Base-by-base conservation (phyloP, 768 basidiomycete genomes). In the Mycena vitilis region DNA sequence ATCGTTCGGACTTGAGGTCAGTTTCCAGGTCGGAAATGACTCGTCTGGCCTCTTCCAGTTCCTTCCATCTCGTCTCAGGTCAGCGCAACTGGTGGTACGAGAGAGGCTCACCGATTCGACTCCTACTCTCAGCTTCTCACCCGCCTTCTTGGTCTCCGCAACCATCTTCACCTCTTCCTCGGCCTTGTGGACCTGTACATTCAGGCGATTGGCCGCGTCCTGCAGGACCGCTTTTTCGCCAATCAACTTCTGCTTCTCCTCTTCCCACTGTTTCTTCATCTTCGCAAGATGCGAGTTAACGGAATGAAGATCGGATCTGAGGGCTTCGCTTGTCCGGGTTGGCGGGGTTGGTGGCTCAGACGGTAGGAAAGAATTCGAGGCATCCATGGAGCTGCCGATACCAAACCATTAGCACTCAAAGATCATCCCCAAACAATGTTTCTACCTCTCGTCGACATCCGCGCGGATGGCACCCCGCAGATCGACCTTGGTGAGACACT, bases 181-280 rank as follows among this genome's bases (percentile, higher is more conserved):
- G 8, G 84, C 86, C 53, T 77, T 82, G 48, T 83, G 87, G 34
- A 92, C 82, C 75, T 94, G 84, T 23, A 77, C 78, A 73, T 91
- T 88, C 73, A 95, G 82, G 9, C 89, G 88, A 68, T 86, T 88
- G 0, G 93, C 86, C 9, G 89, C 85, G 68, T 93, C 88, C 73
- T 93, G 90, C 38, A 95, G 86, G 49, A 87, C 86, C 3, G 87
- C 89, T 57, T 90, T 93, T 78, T 95, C 91, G 55, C 86, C 90
- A 34, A 91, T 74, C 16, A 94, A 81, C 61, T 85, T 82, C 40
- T 79, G 81, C 75, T 85, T 88, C 73, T 93, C 92, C n/a, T 85
- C 81, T 34, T 86, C 86, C 93, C 93, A 94, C 74, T 87, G 82
- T 52, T 81, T 83, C 81, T 86, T 91, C 82, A 95, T 86, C 44